Percentiles rank a stretch among this genome's conserved stretches.
Evolutionary conservation across 208 protist species (phyloP).

Genomic region (Crithidia bombi): DNA sequence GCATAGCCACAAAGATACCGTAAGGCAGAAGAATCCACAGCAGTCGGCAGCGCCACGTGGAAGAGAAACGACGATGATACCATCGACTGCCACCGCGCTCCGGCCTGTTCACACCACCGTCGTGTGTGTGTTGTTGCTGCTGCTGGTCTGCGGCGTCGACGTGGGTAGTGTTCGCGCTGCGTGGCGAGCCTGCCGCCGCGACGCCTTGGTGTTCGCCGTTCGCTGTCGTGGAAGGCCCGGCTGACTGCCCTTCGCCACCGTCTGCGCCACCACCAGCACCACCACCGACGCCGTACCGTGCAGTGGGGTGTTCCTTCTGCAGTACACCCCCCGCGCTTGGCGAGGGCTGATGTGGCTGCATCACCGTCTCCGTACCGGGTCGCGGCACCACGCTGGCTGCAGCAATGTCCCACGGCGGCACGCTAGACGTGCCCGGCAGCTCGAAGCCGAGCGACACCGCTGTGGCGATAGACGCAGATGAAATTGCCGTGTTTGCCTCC

Average conservation of each 20-base stretch:
- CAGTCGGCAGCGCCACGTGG: constrained; percentile 11
- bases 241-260: too few relatives aligned
- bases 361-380: background rate
- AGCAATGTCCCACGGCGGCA: background rate
- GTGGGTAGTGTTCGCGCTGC: too few relatives aligned
- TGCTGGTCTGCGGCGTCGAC: background rate
- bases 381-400: background rate
- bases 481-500: background rate
- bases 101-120: background rate
- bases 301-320: too few relatives aligned
- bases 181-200: too few relatives aligned
- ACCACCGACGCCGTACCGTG: too few relatives aligned
- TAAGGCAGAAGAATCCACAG: constrained; percentile 14
- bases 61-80: background rate
- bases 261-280: too few relatives aligned
- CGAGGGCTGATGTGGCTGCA: too few relatives aligned
- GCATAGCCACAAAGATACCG: constrained; percentile 11
- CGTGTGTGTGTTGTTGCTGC: background rate
- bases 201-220: too few relatives aligned
- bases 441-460: background rate
- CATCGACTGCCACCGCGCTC: too few relatives aligned
- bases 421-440: background rate
- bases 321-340: background rate
- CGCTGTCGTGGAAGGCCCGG: too few relatives aligned
- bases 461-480: background rate